These are phyloP conservation scores for Cladophialophora psammophila DNA, from an alignment of 2,329 filamentous ascomycete species.

Conservation along the genomic window DNA sequence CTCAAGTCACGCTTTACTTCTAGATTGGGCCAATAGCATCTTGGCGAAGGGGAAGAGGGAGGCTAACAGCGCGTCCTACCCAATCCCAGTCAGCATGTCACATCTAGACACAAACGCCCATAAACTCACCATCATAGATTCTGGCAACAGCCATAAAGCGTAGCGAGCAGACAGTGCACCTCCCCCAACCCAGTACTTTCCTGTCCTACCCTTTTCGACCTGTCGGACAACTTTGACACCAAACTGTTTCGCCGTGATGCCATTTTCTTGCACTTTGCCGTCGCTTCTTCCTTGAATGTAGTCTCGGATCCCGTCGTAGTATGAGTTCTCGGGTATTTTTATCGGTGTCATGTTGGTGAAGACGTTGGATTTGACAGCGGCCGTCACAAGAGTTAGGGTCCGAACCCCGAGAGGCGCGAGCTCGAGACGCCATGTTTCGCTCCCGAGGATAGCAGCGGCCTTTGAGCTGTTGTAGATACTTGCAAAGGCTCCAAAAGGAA, in stretches of 20 bases:
- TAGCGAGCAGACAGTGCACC: constrained; percentile 20
- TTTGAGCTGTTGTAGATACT: constrained; percentile 35
- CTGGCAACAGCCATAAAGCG: constrained; percentile 22
- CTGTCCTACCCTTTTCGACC: constrained; percentile 31
- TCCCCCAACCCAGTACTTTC: constrained; percentile 30
- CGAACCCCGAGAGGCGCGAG: constrained; percentile 32
- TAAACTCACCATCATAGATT: constrained; percentile 26
- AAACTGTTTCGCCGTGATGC: constrained; percentile 25
- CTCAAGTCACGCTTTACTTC: constrained; percentile 8
- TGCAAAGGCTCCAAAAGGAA: constrained; percentile 29
- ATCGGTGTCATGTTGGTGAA: constrained; percentile 17
- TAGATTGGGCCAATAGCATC: constrained; percentile 11
- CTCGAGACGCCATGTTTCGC: constrained; percentile 35
- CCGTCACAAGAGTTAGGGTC: constrained; percentile 29
- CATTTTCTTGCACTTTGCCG: constrained; percentile 28
- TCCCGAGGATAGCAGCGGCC: constrained; percentile 23
- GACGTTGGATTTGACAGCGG: constrained; percentile 31
- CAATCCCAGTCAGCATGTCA: constrained; percentile 15
- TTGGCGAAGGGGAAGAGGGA: constrained; percentile 22
- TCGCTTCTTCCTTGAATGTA: constrained; percentile 24
- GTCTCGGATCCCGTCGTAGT: constrained; percentile 28
- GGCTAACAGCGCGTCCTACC: constrained; percentile 16
- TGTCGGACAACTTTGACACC: constrained; percentile 28
- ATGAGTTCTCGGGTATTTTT: constrained; percentile 29
- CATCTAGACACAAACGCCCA: not conserved